Evolutionary conservation across 768 basidiomycete genomes (phyloP), one percentile per base, ranked within the genome.

Genomic region (Tricholoma terreum): DNA sequence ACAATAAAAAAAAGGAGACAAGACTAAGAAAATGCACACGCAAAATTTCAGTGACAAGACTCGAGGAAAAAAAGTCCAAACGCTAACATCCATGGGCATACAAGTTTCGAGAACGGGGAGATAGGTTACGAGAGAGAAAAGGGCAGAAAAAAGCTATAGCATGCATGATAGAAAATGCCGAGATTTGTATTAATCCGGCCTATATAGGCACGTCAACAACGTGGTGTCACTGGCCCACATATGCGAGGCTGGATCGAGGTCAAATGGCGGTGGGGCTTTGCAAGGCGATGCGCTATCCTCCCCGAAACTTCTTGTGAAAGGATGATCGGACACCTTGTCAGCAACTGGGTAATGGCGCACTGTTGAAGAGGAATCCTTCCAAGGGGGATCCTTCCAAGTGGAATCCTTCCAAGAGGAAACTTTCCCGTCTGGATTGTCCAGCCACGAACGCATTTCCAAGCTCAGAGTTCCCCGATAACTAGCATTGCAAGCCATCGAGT

Each of bases 371-470:
- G 8, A 22, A 10, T 49, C 46, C 30, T 48, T 48, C n/a, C n/a
- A n/a, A n/a, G n/a, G n/a, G n/a, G n/a, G n/a, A n/a, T n/a, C n/a
- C n/a, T n/a, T n/a, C n/a, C n/a, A 30, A 17, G 46, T n/a, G 10
- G 8, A 22, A 10, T 49, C 46, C 30, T 27, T 6, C 24, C 2
- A 43, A 52, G 50, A 49, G 33, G 33, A 51, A 21, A 30, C 43
- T 22, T 31, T 19, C 17, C 33, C 51, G 21, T 61, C 55, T 15
- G 52, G 30, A 31, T 46, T 40, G 36, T 67, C 63, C n/a, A 61
- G 45, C 67, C 66, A 69, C 1, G 67, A 65, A 67, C 68, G 70
- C 17, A 54, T 52, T 3, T 65, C 62, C 8, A 64, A 57, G 50
- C 54, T 59, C 61, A 58, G 45, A 51, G 49, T 46, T 45, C 60